Base-by-base conservation (phyloP, 495 filamentous ascomycete species). In the Aspergillus olivimuriae region DNA sequence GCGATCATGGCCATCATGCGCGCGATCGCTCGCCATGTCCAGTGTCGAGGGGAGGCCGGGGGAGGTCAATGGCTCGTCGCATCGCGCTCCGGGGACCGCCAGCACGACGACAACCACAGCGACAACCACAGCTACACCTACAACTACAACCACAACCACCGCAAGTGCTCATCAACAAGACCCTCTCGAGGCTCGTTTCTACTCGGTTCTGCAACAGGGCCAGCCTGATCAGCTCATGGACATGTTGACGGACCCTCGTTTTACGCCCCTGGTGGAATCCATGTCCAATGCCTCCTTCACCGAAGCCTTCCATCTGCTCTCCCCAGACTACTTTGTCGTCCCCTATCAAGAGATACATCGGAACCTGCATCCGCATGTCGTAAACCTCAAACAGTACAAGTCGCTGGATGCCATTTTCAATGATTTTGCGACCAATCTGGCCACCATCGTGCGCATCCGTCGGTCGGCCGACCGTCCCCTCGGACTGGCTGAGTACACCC, bases 281-380 rank as follows among this genome's bases (percentile, higher is more conserved):
- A 41, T 72, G 50, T 53, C 66, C 21, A 51, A 59, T 38, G 63
- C 44, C 20, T 41, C 46, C 1, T 74, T 72, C 39, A 42, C 66
- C 12, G 68, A 62, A 26, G 61, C 54, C 39, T 51, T 74, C 20
- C 55, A 56, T 40, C 51, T 60, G 19, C 59, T 74, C 1, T 66
- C 68, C 11, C 70, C 70, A 2, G 39, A 53, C 18, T 60, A 72
- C 51, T 72, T 74, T 38, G 41, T 74, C 33, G 55, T 61, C 26
- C 67, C 74, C 4, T 77, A 74, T 51, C 65, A 69, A 12, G 56
- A 75, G 24, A 57, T 79, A 38, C 60, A 81, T 24, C 56, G 61
- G 16, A 50, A 63, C 1, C 41, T 81, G 5, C 72, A 78, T 46
- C 63, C 73, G 4, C 55, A 50, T 33, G 51, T 65, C 15, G 59